phyloP scores from a whole-genome alignment of 352 stramenopile species.

The Poterioochromonas sp. region DNA sequence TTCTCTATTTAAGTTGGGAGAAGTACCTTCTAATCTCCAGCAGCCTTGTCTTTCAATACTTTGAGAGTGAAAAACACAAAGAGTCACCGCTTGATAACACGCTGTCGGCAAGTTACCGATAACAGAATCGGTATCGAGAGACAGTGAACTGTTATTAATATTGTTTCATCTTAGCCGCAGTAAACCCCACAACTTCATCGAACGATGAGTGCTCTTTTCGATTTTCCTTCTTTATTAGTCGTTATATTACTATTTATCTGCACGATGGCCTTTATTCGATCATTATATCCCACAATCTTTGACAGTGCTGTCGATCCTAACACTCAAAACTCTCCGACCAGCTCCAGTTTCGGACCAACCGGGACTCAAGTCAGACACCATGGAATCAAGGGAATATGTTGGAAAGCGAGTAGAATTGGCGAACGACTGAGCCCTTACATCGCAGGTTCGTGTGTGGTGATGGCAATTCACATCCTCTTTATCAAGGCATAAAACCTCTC shows the following conservation, averaged over 20 bases:
- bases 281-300: slow-evolving; percentile 87
- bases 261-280: slow-evolving; percentile 89
- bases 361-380: slow-evolving; percentile 62
- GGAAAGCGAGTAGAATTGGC: slow-evolving; percentile 77
- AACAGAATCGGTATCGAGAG: too few relatives aligned
- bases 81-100: too few relatives aligned
- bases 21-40: too few relatives aligned
- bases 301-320: slow-evolving; percentile 51
- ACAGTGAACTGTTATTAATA: too few relatives aligned
- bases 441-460: slow-evolving; percentile 60
- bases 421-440: slow-evolving; percentile 81
- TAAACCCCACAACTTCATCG: too few relatives aligned
- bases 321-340: too few relatives aligned
- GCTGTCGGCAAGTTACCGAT: too few relatives aligned
- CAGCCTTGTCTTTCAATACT: too few relatives aligned
- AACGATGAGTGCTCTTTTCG: slow-evolving; percentile 73
- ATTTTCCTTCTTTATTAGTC: slow-evolving; percentile 87
- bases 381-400: slow-evolving; percentile 72
- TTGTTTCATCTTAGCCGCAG: too few relatives aligned
- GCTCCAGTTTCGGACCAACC: too few relatives aligned
- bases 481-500: slow-evolving; percentile 49
- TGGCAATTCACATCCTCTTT: slow-evolving; percentile 82
- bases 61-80: too few relatives aligned
- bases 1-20: too few relatives aligned
- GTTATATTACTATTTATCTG: slow-evolving; percentile 93